These are phyloP conservation scores for Eucalyptus polyanthemos DNA, from an alignment of 345 rosid genomes.

Conservation along the genomic window DNA sequence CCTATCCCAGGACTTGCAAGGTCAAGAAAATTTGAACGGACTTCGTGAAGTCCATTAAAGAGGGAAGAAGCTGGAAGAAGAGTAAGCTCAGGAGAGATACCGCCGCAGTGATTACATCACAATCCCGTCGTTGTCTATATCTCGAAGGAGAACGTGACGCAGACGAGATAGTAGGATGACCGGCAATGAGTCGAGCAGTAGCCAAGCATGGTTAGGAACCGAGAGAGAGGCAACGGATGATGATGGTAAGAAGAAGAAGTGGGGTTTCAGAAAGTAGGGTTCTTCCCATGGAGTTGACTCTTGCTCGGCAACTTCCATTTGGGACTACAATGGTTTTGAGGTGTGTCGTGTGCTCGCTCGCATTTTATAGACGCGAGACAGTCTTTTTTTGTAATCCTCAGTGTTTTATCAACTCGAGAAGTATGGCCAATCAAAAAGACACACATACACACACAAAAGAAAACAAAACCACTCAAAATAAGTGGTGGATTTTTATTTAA, in stretches of 20 bases:
- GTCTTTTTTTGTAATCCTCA: background rate
- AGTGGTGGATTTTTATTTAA: background rate
- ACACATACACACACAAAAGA: background rate
- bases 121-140: background rate
- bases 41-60: background rate
- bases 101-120: background rate
- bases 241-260: background rate
- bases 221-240: background rate
- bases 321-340: background rate
- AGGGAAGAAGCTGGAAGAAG: background rate
- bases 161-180: background rate
- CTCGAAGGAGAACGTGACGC: background rate
- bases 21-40: slow-evolving; percentile 54
- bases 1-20: slow-evolving; percentile 42
- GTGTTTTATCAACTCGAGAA: background rate
- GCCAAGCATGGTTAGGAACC: background rate
- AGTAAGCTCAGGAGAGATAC: slow-evolving; percentile 72
- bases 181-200: background rate
- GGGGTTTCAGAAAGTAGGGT: background rate
- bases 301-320: background rate
- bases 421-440: background rate
- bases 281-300: background rate
- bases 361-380: background rate
- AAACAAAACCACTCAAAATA: background rate
- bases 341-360: background rate